phyloP scores from a whole-genome alignment of 768 basidiomycete species.

The Mycena epipterygia region DNA sequence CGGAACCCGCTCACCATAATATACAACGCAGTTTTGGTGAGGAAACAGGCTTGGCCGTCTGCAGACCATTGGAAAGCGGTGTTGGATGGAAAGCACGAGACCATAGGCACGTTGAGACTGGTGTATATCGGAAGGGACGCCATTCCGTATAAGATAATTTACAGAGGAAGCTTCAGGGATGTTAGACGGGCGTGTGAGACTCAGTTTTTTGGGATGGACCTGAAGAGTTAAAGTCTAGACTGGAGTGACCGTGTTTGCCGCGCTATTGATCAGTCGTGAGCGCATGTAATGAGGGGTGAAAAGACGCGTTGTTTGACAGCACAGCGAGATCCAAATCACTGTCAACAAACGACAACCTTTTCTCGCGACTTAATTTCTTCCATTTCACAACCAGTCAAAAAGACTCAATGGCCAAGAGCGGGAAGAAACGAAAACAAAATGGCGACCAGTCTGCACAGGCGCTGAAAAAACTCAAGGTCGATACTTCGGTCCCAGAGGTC shows the following conservation, averaged over 20 bases:
- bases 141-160: conserved; percentile 13
- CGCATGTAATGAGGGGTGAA: neutral
- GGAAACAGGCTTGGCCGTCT: conserved; percentile 79
- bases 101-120: conserved; percentile 70
- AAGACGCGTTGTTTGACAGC: conserved; percentile 22
- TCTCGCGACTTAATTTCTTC: too few species aligned
- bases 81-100: conserved; percentile 68
- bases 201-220: neutral
- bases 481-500: neutral
- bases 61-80: conserved; percentile 79
- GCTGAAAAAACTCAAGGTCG: conserved; percentile 36
- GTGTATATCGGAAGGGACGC: conserved; percentile 55
- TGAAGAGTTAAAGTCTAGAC: neutral
- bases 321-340: neutral
- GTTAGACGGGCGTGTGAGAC: neutral
- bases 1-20: conserved; percentile 67
- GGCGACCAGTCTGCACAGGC: conserved; percentile 11
- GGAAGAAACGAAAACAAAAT: conserved; percentile 43
- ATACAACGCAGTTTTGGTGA: conserved; percentile 76
- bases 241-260: conserved; percentile 13
- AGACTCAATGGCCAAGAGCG: conserved; percentile 43
- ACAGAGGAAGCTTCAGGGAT: neutral
- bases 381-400: too few species aligned
- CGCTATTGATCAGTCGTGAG: conserved; percentile 8
- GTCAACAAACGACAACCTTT: neutral